Conservation (phyloP, 202 grass and related monocot genomes). For the Setaria viridis region DNA sequence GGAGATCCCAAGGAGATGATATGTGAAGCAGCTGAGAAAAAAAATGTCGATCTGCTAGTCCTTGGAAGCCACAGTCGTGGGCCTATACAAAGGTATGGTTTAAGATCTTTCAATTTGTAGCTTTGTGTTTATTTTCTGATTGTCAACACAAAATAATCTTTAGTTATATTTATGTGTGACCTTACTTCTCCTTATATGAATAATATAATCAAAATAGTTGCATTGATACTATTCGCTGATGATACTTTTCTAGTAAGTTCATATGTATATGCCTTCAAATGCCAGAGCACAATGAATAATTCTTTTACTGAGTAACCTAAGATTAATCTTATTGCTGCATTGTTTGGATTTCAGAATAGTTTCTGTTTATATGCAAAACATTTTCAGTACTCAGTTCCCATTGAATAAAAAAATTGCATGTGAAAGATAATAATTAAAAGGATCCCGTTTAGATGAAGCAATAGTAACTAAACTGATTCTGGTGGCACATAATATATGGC, state of each 20-base stretch:
- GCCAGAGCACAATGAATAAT: neutral
- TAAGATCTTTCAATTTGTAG: neutral
- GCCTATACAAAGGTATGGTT: conserved; percentile 60
- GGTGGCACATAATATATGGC: neutral
- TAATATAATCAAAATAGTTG: neutral
- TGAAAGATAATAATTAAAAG: neutral
- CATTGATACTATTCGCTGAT: neutral
- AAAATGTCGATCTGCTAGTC: conserved; percentile 66
- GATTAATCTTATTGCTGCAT: neutral
- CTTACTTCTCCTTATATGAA: neutral
- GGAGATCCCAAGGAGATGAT: conserved; percentile 81
- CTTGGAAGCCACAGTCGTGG: conserved; percentile 73
- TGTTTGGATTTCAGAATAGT: too few species aligned
- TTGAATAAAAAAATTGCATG: neutral
- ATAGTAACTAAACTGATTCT: neutral
- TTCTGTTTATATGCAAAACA: neutral
- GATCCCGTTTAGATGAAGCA: too few species aligned
- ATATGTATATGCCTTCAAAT: too few species aligned
- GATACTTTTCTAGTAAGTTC: too few species aligned
- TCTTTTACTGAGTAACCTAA: neutral
- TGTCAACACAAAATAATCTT: neutral
- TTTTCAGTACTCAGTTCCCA: neutral
- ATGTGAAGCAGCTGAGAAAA: conserved; percentile 58
- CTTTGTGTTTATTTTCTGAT: neutral
- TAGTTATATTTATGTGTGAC: neutral